phyloP scores from a whole-genome alignment of 495 filamentous ascomycete genomes.

The Tuber umbilicatum region DNA sequence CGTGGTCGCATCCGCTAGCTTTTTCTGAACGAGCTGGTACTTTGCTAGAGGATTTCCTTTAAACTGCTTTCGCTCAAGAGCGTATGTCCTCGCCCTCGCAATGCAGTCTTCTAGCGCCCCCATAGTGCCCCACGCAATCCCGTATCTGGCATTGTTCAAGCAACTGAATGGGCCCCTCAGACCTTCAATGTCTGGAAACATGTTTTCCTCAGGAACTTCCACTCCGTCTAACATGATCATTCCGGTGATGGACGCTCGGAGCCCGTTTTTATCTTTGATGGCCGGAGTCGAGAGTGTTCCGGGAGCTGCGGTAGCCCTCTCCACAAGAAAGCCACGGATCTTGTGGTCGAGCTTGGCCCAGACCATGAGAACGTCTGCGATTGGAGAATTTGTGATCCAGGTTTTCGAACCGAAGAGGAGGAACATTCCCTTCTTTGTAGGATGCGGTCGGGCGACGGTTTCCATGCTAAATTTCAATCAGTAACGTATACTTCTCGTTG shows the following conservation, averaged over 20 bases:
- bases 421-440: constrained; percentile 77
- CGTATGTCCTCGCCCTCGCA: constrained; percentile 69
- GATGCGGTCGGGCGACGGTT: constrained; percentile 75
- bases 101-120: constrained; percentile 92
- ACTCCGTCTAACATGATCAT: constrained; percentile 95
- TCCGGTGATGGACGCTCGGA: constrained; percentile 87
- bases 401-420: constrained; percentile 83
- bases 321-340: constrained; percentile 89
- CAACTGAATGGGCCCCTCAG: constrained; percentile 86
- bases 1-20: constrained; percentile 83
- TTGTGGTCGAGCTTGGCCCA: constrained; percentile 95
- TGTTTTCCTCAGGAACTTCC: constrained; percentile 81
- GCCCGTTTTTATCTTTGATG: constrained; percentile 90
- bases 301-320: constrained; percentile 70
- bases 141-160: constrained; percentile 83
- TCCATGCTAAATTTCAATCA: constrained; percentile 58
- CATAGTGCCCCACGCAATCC: constrained; percentile 89
- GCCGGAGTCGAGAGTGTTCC: constrained; percentile 86
- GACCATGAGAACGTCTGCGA: constrained; percentile 81
- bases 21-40: constrained; percentile 98
- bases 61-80: constrained; percentile 90
- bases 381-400: constrained; percentile 98
- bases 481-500: not conserved
- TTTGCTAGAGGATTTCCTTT: constrained; percentile 91
- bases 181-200: constrained; percentile 88